Percentiles rank a stretch among this genome's conserved stretches.
Evolutionary conservation across 495 filamentous ascomycete genomes (phyloP).

Genomic region (Daldinia childiae): DNA sequence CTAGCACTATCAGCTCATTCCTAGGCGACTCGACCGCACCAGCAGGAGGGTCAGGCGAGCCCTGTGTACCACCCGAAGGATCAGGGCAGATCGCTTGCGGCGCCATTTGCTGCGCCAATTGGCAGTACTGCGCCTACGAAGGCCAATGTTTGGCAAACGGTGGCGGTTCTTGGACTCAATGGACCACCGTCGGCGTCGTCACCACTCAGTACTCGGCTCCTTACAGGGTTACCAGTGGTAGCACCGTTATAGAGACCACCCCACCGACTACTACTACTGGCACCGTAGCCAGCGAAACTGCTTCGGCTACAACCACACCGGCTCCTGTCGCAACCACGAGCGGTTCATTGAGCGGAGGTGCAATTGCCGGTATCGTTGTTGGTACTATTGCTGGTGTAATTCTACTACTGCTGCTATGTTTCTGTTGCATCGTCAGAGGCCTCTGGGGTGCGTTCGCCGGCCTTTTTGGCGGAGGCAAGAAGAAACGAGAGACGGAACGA

Average conservation of each 20-base stretch:
- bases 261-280: conserved; percentile 57
- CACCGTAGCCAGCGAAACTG: conserved; percentile 48
- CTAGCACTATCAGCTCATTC: conserved; percentile 67
- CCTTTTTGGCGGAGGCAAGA: conserved; percentile 68
- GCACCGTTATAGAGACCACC: conserved; percentile 46
- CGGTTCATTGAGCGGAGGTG: conserved; percentile 76
- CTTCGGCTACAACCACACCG: conserved; percentile 58
- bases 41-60: conserved; percentile 46
- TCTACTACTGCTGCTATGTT: conserved; percentile 76
- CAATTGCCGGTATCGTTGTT: conserved; percentile 95
- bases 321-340: conserved; percentile 50
- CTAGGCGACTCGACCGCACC: conserved; percentile 52
- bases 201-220: conserved; percentile 66
- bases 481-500: conserved; percentile 58
- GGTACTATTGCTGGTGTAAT: conserved; percentile 80
- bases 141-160: conserved; percentile 58
- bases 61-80: conserved; percentile 62
- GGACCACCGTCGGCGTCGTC: conserved; percentile 52
- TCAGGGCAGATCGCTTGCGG: conserved; percentile 75
- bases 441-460: conserved; percentile 70
- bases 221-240: conserved; percentile 75
- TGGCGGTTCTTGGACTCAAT: conserved; percentile 47
- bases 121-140: conserved; percentile 69
- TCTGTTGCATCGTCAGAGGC: conserved; percentile 75
- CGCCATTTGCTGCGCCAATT: conserved; percentile 74